Evolutionary conservation across 2,329 filamentous ascomycete species (phyloP).

Genomic region (Kalaharituber pfeilii): DNA sequence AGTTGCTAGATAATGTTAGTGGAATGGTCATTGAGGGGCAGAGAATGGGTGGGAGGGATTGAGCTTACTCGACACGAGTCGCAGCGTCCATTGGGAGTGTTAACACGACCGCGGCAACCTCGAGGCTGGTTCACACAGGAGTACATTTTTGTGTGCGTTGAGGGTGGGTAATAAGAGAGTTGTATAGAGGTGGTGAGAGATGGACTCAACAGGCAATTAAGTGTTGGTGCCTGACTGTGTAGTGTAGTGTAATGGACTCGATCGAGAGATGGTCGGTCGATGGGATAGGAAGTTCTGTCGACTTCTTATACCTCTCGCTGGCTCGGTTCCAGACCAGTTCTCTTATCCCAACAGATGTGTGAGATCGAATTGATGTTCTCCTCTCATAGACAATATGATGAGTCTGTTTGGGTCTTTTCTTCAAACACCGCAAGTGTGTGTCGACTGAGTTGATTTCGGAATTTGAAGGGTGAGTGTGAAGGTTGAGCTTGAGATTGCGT

Average conservation of each 20-base stretch:
- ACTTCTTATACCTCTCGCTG: constrained; percentile 1
- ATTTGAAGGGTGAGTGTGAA: constrained; percentile 4
- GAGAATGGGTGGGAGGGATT: not conserved
- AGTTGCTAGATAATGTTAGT: constrained; percentile 16
- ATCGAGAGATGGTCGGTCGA: not conserved
- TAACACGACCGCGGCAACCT: constrained; percentile 20
- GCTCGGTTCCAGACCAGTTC: not conserved
- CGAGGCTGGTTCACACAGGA: constrained; percentile 19
- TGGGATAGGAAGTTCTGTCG: not conserved
- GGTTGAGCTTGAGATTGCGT: not conserved
- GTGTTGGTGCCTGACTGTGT: not conserved
- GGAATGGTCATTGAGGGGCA: not conserved
- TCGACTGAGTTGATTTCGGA: no score
- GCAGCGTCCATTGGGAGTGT: constrained; percentile 15
- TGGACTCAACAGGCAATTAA: constrained; percentile 2
- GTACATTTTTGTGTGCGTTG: constrained; percentile 19
- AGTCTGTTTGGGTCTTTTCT: no score
- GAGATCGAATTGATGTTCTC: no score
- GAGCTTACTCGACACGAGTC: constrained; percentile 17
- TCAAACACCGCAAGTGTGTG: no score
- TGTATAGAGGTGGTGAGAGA: not conserved
- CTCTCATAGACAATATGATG: no score
- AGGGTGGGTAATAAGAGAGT: constrained; percentile 1
- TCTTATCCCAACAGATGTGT: no score
- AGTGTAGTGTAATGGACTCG: no score